These are phyloP conservation scores for Acanthamoeba triangularis DNA, from an alignment of 208 protist genomes.

Conservation along the genomic window DNA sequence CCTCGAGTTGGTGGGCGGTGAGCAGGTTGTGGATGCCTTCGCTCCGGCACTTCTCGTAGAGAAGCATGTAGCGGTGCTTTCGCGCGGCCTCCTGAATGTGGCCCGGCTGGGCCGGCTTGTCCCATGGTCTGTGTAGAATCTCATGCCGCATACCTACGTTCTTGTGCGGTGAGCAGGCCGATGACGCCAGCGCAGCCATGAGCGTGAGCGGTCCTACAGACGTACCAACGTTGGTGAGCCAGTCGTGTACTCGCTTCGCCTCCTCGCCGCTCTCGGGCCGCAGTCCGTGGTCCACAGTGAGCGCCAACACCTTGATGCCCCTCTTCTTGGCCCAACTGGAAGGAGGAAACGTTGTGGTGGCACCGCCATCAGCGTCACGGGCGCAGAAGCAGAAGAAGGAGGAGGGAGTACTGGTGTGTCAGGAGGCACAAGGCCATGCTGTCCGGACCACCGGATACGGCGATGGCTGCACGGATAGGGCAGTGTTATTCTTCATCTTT, in stretches of 20 bases:
- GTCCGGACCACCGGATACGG: constrained; percentile 36
- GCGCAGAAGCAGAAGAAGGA: neutral
- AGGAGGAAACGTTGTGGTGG: no score
- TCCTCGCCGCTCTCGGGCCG: constrained; percentile 10
- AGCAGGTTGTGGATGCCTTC: constrained; percentile 44
- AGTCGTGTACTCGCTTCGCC: neutral
- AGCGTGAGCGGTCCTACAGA: neutral
- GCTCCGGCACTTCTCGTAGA: constrained; percentile 17
- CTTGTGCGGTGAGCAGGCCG: neutral
- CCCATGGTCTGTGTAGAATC: constrained; percentile 12
- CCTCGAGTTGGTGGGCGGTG: constrained; percentile 49
- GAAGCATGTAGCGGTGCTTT: constrained; percentile 7
- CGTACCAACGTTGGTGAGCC: neutral
- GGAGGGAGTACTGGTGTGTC: neutral
- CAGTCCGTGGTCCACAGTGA: constrained; percentile 56
- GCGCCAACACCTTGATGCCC: constrained; percentile 5
- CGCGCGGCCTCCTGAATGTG: neutral
- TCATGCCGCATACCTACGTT: neutral
- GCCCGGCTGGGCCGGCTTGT: neutral
- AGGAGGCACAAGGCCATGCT: constrained; percentile 71
- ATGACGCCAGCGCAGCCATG: neutral
- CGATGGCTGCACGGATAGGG: neutral
- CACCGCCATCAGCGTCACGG: no score
- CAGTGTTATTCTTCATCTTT: neutral
- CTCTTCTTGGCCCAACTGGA: neutral